Conservation (phyloP, 1,284 basidiomycete species). For the Sporisorium sorghi region DNA sequence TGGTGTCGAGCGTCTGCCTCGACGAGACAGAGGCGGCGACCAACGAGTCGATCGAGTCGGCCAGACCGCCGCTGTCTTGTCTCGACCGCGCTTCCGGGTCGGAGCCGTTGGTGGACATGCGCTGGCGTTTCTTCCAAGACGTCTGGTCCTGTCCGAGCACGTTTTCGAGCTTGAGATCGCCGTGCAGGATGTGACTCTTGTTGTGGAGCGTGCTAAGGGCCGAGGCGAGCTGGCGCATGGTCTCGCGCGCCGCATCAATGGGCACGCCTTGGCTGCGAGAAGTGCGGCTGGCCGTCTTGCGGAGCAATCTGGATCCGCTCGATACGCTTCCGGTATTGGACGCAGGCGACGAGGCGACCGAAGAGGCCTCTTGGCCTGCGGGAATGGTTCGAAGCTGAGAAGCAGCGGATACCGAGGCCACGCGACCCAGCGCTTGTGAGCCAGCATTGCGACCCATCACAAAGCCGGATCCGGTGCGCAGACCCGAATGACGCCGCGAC, state of each 20-base stretch:
- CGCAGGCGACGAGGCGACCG: slow-evolving; percentile 39
- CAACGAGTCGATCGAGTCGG: slow-evolving; percentile 35
- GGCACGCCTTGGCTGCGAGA: slow-evolving; percentile 54
- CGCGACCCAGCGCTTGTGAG: slow-evolving; percentile 24
- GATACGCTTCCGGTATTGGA: slow-evolving; percentile 41
- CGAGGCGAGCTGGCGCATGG: slow-evolving; percentile 88
- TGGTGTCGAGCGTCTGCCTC: slow-evolving; percentile 60
- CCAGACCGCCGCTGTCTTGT: slow-evolving; percentile 16
- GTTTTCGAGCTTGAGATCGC: slow-evolving; percentile 93
- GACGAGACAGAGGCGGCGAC: slow-evolving; percentile 63
- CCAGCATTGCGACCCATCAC: slow-evolving; percentile 18
- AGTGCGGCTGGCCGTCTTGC: slow-evolving; percentile 27
- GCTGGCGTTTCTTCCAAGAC: slow-evolving; percentile 50
- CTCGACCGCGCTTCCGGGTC: slow-evolving; percentile 14
- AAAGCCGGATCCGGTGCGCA: slow-evolving; percentile 47
- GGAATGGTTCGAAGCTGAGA: slow-evolving; percentile 45
- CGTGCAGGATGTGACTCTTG: slow-evolving; percentile 74
- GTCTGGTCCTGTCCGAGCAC: slow-evolving; percentile 73
- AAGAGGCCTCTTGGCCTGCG: slow-evolving; percentile 35
- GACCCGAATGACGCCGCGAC: slow-evolving; percentile 20
- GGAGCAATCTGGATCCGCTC: slow-evolving; percentile 36
- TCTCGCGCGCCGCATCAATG: slow-evolving; percentile 77
- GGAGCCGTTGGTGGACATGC: slow-evolving; percentile 11
- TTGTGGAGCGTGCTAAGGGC: slow-evolving; percentile 89
- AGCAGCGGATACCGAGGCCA: slow-evolving; percentile 38